phyloP scores from a whole-genome alignment of 306 rosid genomes.

The Sicyos edulis region DNA sequence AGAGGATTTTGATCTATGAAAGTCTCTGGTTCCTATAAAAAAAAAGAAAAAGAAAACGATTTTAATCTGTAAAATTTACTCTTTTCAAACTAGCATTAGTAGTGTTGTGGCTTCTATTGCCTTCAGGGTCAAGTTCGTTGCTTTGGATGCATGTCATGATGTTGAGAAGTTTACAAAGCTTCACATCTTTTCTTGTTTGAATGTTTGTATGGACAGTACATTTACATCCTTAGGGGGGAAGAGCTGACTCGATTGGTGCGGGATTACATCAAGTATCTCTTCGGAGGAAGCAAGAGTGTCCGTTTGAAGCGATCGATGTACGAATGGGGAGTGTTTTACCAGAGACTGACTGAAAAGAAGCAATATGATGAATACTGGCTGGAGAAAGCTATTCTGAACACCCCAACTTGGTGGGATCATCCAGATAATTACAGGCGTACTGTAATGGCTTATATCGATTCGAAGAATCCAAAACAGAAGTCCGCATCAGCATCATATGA shows the following conservation, averaged over 20 bases:
- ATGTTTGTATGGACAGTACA: conserved; percentile 45
- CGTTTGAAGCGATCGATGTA: conserved; percentile 51
- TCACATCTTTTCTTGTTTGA: not conserved
- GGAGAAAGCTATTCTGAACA: conserved; percentile 17
- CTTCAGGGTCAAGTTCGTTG: not conserved
- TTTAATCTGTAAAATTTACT: not conserved
- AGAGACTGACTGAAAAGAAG: conserved; percentile 30
- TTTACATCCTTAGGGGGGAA: conserved; percentile 57
- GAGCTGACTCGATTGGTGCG: conserved; percentile 50
- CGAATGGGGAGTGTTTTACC: conserved; percentile 38
- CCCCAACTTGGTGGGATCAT: conserved; percentile 25
- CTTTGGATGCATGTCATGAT: not conserved
- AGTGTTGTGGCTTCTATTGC: not conserved
- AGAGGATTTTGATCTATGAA: too few species aligned
- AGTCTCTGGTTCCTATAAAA: too few species aligned
- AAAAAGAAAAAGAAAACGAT: not conserved
- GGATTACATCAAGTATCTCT: conserved; percentile 59
- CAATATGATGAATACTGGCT: conserved; percentile 16
- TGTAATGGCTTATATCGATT: not conserved
- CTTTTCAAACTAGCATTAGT: not conserved
- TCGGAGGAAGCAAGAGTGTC: conserved; percentile 48
- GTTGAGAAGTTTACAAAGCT: not conserved
- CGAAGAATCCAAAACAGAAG: not conserved
- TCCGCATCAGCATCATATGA: not conserved
- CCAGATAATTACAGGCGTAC: conserved; percentile 14